A percentile compares a stretch with the other conserved stretches of the same genome.
These are phyloP conservation scores for Mycena maculata DNA, from an alignment of 768 basidiomycete genomes.

Conservation along the genomic window DNA sequence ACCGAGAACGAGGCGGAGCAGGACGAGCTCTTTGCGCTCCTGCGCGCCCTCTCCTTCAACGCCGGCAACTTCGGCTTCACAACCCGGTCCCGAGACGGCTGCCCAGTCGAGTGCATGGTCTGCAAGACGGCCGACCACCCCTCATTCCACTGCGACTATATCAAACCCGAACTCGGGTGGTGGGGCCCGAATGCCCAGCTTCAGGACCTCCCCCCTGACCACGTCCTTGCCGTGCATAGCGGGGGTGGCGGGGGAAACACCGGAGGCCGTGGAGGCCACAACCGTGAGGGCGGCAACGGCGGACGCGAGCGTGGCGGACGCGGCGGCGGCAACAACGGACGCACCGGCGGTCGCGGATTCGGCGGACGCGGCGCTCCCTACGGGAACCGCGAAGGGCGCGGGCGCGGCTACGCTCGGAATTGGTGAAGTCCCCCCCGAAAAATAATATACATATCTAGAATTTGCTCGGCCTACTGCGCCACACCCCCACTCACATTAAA, in stretches of 20 bases:
- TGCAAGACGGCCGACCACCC: constrained; percentile 21
- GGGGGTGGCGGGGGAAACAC: not conserved
- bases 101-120: not conserved
- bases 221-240: not conserved
- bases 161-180: not conserved
- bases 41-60: not conserved
- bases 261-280: not conserved
- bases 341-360: no score
- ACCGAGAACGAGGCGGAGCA: not conserved
- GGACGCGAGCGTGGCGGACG: no score
- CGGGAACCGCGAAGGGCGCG: no score
- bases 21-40: not conserved
- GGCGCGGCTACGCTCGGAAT: no score
- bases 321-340: no score
- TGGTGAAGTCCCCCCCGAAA: no score
- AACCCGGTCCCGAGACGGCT: not conserved
- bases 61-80: constrained; percentile 5
- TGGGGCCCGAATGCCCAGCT: constrained; percentile 23
- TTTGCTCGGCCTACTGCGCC: no score
- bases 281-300: not conserved
- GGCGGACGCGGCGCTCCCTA: no score
- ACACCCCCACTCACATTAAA: no score
- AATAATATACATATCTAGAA: no score
- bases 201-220: not conserved
- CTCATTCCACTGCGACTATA: constrained; percentile 7